Evolutionary conservation across 1,284 basidiomycete genomes (phyloP), one percentile per base, ranked within the genome.

Genomic region (Ustilago cynodontis): DNA sequence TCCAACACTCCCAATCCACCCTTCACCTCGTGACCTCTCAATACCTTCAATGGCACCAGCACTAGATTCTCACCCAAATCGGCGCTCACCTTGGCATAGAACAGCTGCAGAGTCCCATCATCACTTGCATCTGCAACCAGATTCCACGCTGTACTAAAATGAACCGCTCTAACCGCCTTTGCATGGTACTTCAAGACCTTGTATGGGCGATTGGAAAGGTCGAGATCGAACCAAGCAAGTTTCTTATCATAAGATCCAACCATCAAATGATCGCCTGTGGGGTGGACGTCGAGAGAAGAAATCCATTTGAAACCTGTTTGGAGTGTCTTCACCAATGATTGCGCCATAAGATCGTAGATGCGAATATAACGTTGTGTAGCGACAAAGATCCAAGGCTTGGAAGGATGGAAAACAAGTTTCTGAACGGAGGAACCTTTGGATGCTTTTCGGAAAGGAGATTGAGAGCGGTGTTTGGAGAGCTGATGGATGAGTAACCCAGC

Each of bases 331-430:
- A 98, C 87, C 59, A 99, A 89, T 83, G 93, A 92, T 87, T 99
- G 97, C 78, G 93, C 94, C 41, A 93, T 91, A 28, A 99, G 90
- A 86, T 99, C 95, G 88, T 99, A 99, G 73, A 99, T 87, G 70
- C 95, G 91, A 77, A 99, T 92, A 86, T 98, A 96, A 83, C 95
- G 93, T 87, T 99, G 95, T 3, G 97, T 99, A 90, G 97, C 97
- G 60, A 98, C 96, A 83, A 99, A 98, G 89, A 99, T 95, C 86
- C 95, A 91, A 8, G 97, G 94, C 86, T 94, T 95, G 47, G 89
- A 87, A 2, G 97, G 96, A 87, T 99, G 97, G 91, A 99, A 99
- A 52, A 92, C 89, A 18, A 97, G 94, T 60, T 92, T 88, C 87
- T 99, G 96, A 11, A 98, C 92, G n/a, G 74, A 61, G n/a, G 77